Conservation (phyloP, 345 rosid species). For the Eucalyptus sp. region DNA sequence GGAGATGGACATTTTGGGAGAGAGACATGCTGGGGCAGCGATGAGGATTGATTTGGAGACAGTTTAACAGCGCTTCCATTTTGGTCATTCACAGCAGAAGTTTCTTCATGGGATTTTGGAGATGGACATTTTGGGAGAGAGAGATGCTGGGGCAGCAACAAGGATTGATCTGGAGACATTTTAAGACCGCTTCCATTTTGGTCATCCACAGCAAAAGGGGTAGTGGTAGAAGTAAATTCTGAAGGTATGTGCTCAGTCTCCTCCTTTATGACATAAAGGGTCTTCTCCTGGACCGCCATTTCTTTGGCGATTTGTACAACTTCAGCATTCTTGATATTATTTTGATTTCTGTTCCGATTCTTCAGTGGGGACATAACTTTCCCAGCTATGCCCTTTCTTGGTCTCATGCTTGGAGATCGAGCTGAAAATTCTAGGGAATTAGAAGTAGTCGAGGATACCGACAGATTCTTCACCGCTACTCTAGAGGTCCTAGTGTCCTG, state of each 20-base stretch:
- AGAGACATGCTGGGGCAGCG: neutral
- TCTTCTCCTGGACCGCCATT: conserved; percentile 43
- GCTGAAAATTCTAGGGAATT: neutral
- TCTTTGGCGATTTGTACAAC: neutral
- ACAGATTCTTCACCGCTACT: neutral
- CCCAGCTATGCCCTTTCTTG: conserved; percentile 5
- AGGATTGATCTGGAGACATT: conserved; percentile 7
- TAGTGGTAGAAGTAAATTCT: conserved; percentile 7
- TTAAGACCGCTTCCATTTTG: conserved; percentile 23
- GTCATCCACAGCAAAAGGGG: neutral
- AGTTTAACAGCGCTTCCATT: conserved; percentile 21
- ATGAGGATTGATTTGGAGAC: conserved; percentile 1
- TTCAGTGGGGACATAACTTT: conserved; percentile 19
- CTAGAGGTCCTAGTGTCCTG: neutral
- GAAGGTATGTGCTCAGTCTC: conserved; percentile 25
- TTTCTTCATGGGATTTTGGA: conserved; percentile 9
- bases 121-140: conserved; percentile 11
- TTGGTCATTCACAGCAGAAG: neutral
- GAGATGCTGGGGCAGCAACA: neutral
- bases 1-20: conserved; percentile 12
- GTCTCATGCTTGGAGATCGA: conserved; percentile 9
- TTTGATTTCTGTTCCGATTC: conserved; percentile 8
- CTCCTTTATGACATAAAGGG: conserved; percentile 53
- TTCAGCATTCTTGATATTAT: conserved; percentile 1
- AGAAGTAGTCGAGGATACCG: neutral